Evolutionary conservation across 805 yeast genomes (phyloP), one percentile per base, ranked within the genome.

Genomic region (Pichia californica): DNA sequence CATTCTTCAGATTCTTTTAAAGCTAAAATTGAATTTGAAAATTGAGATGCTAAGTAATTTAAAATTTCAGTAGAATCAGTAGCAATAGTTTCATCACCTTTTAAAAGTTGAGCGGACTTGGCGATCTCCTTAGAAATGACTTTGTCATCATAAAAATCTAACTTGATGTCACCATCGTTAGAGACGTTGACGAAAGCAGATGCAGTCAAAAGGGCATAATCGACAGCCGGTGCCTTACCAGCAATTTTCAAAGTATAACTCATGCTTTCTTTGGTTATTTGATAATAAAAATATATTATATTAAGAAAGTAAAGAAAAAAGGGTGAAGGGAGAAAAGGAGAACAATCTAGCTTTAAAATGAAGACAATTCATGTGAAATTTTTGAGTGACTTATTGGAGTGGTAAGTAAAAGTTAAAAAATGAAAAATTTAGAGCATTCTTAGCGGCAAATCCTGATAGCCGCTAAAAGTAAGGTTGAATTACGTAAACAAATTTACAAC

Each of bases 221-320:
- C 93, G 45, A 86, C 82, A 40, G 76, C 72, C 16, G 86, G 86
- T 5, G 96, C 94, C 70, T 88, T 89, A 44, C 86, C 88, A 46
- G 95, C 95, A 51, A 89, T 66, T 45, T 80, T 73, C 49, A 89
- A 70, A 26, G 65, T 58, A 43, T 70, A 67, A 58, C 77, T 65
- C 74, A 55, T 55, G n/a, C n/a, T n/a, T n/a, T n/a, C n/a, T n/a
- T n/a, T n/a, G n/a, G n/a, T n/a, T n/a, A n/a, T n/a, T n/a, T n/a
- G n/a, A n/a, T n/a, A n/a, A n/a, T n/a, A n/a, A n/a, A n/a, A n/a
- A n/a, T n/a, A n/a, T n/a, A n/a, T n/a, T n/a, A n/a, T n/a, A n/a
- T n/a, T n/a, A n/a, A n/a, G 25, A 21, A 21, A 21, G 25, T 21
- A 21, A 21, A 21, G 8, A 21, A 8, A 8, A 21, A 21, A 21